Evolutionary conservation across 106 monocot genomes (phyloP), one percentile per base, ranked within the genome.

Genomic region (Platanthera guangdongensis): DNA sequence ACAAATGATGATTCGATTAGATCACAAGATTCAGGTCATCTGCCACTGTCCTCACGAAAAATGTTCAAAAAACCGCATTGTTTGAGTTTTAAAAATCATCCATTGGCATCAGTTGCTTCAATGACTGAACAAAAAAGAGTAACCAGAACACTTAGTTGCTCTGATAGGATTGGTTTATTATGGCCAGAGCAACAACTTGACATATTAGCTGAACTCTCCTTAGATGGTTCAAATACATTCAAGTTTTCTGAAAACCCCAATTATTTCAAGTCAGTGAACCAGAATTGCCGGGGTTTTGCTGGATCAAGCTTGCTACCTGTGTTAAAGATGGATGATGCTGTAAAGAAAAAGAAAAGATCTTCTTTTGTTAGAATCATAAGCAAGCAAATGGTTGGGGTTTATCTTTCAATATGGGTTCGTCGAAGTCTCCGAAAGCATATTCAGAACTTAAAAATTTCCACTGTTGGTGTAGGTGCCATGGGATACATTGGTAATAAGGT

Each of bases 301-400:
- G 53, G 15, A n/a, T 47, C 54, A 47, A 9, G 46, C 73, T 72
- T 72, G n/a, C 65, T 71, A 67, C 65, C 79, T 72, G 78, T 79
- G 21, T 51, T 82, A 68, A 79, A 81, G 47, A 18, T 80, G 32
- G 80, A 78, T 60, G 46, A 77, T 79, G 54, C 55, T 46, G 16
- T 74, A n/a, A 50, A 30, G 21, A 82, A 80, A 83, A 91, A 78
- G 86, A 88, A 75, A 79, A 83, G 69, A 50, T 78, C 86, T 25
- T 51, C 73, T 78, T 92, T 88, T 81, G 83, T 88, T 57, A 79
- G 88, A 60, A 92, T 92, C 49, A 82, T 88, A 84, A 92, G 91
- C 71, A 92, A 92, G 78, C 91, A 92, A 83, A 92, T 92, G 91
- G 88, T 92, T 73, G 91, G 91, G 15, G 74, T 92, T 63, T 88